Conservation (phyloP, 1,284 basidiomycete genomes). For the Salmacisia buchloeana region DNA sequence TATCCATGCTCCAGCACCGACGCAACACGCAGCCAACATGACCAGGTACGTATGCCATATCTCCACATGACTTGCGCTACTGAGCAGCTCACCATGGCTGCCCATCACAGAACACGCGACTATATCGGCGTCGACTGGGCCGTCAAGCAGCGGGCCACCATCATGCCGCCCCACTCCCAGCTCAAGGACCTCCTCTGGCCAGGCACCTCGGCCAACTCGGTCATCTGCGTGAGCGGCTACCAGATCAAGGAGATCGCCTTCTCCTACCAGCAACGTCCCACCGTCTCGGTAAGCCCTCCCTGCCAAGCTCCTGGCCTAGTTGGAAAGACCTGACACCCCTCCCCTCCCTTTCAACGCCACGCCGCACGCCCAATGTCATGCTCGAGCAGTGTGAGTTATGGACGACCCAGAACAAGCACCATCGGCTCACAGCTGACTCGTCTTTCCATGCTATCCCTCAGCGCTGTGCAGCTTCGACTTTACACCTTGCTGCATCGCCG, state of each 20-base stretch:
- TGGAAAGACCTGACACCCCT: too few relatives aligned
- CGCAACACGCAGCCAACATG: not conserved
- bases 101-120: not conserved
- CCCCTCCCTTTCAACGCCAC: too few relatives aligned
- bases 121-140: not conserved
- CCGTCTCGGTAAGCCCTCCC: not conserved
- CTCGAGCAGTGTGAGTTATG: too few relatives aligned
- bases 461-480: conserved; percentile 67
- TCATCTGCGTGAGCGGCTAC: conserved; percentile 30
- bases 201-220: conserved; percentile 10
- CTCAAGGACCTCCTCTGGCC: conserved; percentile 9
- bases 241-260: conserved; percentile 34
- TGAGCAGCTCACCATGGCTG: not conserved
- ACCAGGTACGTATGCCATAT: not conserved
- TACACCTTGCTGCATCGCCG: conserved; percentile 58
- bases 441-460: conserved; percentile 46
- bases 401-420: not conserved
- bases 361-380: too few relatives aligned
- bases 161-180: not conserved
- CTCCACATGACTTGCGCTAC: not conserved
- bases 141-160: conserved; percentile 2
- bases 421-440: not conserved
- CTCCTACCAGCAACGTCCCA: conserved; percentile 16
- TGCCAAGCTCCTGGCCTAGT: conserved; percentile 51
- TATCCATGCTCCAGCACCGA: too few relatives aligned